Base-by-base conservation (phyloP, 495 filamentous ascomycete species). In the Penicillium tannophilum region DNA sequence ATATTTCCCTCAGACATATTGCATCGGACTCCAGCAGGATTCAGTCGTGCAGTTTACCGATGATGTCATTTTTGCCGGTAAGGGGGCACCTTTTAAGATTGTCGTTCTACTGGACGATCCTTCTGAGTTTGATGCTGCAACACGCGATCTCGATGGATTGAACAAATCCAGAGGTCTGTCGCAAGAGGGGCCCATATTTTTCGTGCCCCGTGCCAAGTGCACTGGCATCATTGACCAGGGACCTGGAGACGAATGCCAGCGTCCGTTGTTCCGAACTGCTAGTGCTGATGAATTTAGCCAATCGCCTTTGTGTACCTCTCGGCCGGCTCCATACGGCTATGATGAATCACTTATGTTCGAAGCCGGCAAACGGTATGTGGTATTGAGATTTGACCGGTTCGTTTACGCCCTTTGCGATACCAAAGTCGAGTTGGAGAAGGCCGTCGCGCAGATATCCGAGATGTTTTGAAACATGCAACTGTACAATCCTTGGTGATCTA, bases 311-410 rank as follows among this genome's bases (percentile, higher is more conserved):
- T 72, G 70, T 48, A 33, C 52, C 0, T 56, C 54, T 24, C 61
- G 70, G 20, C 67, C 70, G 2, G 56, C 56, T 24, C 67, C 70
- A 7, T 45, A 42, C 24, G 46, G 49, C 26, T 67, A 70, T 56
- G 58, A 68, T 50, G 55, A 58, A 14, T 26, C 17, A 30, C 20
- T 63, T 50, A 42, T 58, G 61, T 45, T 58, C 55, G 10, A 69
- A 54, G 47, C 54, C 20, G 46, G 43, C 26, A 51, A 43, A 11
- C 17, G 61, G 31, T 72, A 63, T 59, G 60, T 65, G 4, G 52
- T 70, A 31, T 39, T 70, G 16, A 60, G 67, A 19, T 62, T 61
- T 1, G 70, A 72, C 43, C 63, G 70, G 2, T 70, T 70, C 52
- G 56, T 68, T 12, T 72, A 63, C 59, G 70, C 61, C 19, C 52